A percentile compares a stretch with the other conserved stretches of the same genome.
Conservation (phyloP, 2,329 filamentous ascomycete genomes). For the Pleomassaria siparia region DNA sequence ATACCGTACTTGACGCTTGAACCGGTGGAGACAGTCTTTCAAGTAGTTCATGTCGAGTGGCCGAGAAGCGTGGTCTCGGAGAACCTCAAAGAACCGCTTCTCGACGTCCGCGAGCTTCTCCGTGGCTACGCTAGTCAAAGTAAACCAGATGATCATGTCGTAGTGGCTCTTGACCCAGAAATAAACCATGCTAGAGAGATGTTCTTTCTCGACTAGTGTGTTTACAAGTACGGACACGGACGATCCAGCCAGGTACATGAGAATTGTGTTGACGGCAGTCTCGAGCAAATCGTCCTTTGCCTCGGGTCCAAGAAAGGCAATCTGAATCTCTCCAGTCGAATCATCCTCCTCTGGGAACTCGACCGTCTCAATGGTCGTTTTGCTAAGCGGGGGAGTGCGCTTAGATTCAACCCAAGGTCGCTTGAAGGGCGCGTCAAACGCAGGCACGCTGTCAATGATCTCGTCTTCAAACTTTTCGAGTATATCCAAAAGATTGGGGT, state of each 20-base stretch:
- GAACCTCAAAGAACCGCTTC: slow-evolving; percentile 78
- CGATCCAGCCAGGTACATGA: slow-evolving; percentile 88
- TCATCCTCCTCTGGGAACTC: slow-evolving; percentile 98
- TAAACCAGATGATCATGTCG: slow-evolving; percentile 81
- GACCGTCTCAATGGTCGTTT: slow-evolving; percentile 74
- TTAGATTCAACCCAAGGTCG: slow-evolving; percentile 90
- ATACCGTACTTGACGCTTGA: slow-evolving; percentile 79
- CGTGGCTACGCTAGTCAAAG: slow-evolving; percentile 82
- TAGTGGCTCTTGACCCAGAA: slow-evolving; percentile 79
- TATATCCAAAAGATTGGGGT: slow-evolving; percentile 75
- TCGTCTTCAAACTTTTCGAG: slow-evolving; percentile 86
- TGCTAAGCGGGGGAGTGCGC: slow-evolving; percentile 69
- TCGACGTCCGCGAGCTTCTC: slow-evolving; percentile 83
- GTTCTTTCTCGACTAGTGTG: slow-evolving; percentile 86
- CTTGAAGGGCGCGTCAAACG: slow-evolving; percentile 73
- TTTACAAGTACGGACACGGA: slow-evolving; percentile 93
- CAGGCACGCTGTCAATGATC: slow-evolving; percentile 79
- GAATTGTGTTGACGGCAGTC: slow-evolving; percentile 75
- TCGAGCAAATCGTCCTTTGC: slow-evolving; percentile 65
- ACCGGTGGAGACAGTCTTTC: slow-evolving; percentile 80
- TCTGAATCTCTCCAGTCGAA: slow-evolving; percentile 81
- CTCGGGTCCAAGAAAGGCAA: slow-evolving; percentile 84
- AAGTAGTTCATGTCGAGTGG: slow-evolving; percentile 89
- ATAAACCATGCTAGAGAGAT: slow-evolving; percentile 82
- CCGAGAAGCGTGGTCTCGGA: slow-evolving; percentile 77